Percentiles rank a stretch among this genome's conserved stretches.
Conservation (phyloP, 257 asterid genomes). For the Ophiorrhiza pumila region DNA sequence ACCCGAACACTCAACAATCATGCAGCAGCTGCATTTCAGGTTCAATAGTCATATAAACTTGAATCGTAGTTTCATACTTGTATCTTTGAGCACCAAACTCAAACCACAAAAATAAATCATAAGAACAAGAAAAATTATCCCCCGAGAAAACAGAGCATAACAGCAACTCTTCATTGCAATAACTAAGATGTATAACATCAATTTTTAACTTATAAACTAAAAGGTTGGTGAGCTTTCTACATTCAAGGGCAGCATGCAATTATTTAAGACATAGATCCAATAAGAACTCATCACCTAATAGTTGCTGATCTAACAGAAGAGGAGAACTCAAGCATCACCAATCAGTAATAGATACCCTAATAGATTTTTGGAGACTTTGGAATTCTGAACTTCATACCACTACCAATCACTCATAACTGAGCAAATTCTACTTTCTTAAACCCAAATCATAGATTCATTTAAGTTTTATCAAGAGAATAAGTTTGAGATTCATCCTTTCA, state of each 20-base stretch:
- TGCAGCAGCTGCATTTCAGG: background rate
- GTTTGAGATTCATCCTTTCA: background rate
- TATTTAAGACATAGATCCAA: background rate
- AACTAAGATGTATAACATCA: background rate
- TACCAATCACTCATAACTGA: background rate
- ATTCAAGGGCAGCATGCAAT: slow-evolving; percentile 2
- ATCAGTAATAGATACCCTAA: background rate
- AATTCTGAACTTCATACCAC: background rate
- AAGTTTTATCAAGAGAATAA: background rate
- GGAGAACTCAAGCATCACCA: background rate
- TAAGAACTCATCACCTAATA: slow-evolving; percentile 8
- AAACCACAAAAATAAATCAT: slow-evolving; percentile 3
- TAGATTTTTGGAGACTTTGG: background rate
- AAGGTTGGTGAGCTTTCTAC: slow-evolving; percentile 10
- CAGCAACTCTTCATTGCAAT: background rate
- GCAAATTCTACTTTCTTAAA: background rate
- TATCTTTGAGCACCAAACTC: background rate
- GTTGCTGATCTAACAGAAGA: background rate
- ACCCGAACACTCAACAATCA: background rate
- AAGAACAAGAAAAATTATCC: background rate
- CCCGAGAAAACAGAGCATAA: background rate
- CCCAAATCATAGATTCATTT: background rate
- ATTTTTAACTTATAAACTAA: background rate
- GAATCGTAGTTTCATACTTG: background rate
- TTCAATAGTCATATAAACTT: background rate